These are phyloP conservation scores for Leptographium galeiforme DNA, from an alignment of 2,329 filamentous ascomycete species.

Conservation along the genomic window DNA sequence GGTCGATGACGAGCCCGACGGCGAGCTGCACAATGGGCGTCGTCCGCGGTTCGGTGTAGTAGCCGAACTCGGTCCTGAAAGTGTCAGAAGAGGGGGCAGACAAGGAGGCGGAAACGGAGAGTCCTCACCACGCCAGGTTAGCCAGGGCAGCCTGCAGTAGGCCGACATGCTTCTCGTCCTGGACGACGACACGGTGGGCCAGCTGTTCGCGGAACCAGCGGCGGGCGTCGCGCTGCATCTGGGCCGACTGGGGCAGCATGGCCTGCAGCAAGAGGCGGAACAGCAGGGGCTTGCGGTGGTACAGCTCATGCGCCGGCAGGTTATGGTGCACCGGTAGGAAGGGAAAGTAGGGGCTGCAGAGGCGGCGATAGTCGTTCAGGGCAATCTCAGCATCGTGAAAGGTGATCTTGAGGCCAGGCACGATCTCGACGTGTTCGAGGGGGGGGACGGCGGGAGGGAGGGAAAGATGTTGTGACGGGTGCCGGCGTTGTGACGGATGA, in stretches of 20 bases:
- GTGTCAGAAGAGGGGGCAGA: neutral
- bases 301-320: constrained; percentile 18
- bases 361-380: constrained; percentile 20
- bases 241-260: constrained; percentile 18
- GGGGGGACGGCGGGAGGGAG: neutral
- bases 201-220: constrained; percentile 24
- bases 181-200: constrained; percentile 23
- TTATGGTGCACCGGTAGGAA: constrained; percentile 21
- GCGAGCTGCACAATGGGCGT: constrained; percentile 27
- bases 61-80: constrained; percentile 25
- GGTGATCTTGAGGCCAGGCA: constrained; percentile 22
- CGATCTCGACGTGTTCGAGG: constrained; percentile 16
- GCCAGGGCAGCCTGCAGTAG: constrained; percentile 26
- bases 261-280: constrained; percentile 25
- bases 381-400: constrained; percentile 19
- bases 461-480: neutral
- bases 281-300: constrained; percentile 19
- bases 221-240: constrained; percentile 19
- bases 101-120: neutral
- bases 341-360: constrained; percentile 22
- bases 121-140: constrained; percentile 21
- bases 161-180: constrained; percentile 21
- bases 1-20: constrained; percentile 22
- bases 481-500: neutral
- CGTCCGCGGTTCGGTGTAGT: constrained; percentile 22